These are phyloP conservation scores for Aspergillus sp. DNA, from an alignment of 2,329 filamentous ascomycete species.

Conservation along the genomic window DNA sequence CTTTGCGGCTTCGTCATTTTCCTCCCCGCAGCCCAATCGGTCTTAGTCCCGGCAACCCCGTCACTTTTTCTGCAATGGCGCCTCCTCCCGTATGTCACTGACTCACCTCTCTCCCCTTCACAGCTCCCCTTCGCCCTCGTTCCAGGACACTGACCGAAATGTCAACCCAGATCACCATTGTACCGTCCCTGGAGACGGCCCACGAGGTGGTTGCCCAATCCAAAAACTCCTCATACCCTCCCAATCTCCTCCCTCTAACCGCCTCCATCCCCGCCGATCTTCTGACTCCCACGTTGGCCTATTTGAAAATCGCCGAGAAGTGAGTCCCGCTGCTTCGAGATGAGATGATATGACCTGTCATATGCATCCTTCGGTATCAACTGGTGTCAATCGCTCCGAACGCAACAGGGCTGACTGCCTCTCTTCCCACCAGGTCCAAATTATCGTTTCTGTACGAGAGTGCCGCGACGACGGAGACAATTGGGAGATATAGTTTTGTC, in stretches of 20 bases:
- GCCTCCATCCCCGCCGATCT: slow-evolving; percentile 87
- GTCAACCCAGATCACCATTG: slow-evolving; percentile 46
- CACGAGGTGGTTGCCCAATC: slow-evolving; percentile 54
- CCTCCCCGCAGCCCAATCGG: slow-evolving; percentile 14
- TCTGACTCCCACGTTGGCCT: slow-evolving; percentile 90
- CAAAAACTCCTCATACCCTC: slow-evolving; percentile 53
- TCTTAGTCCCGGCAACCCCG: no score
- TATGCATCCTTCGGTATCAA: no score
- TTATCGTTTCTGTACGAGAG: slow-evolving; percentile 96
- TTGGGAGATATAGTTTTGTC: slow-evolving; percentile 94
- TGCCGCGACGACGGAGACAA: slow-evolving; percentile 83
- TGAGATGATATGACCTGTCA: no score
- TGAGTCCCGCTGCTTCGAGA: slow-evolving; percentile 36
- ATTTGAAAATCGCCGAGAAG: slow-evolving; percentile 82
- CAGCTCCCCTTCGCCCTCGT: neutral
- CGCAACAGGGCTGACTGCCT: neutral
- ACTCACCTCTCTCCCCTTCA: neutral
- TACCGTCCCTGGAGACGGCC: slow-evolving; percentile 62
- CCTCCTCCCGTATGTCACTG: no score
- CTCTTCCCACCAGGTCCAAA: slow-evolving; percentile 51
- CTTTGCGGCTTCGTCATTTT: slow-evolving; percentile 3
- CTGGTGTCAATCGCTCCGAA: no score
- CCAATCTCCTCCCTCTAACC: slow-evolving; percentile 79
- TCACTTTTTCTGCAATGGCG: no score
- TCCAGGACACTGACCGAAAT: neutral